Evolutionary conservation across 768 basidiomycete species (phyloP).

Genomic region (Cyclocybe cylindracea): DNA sequence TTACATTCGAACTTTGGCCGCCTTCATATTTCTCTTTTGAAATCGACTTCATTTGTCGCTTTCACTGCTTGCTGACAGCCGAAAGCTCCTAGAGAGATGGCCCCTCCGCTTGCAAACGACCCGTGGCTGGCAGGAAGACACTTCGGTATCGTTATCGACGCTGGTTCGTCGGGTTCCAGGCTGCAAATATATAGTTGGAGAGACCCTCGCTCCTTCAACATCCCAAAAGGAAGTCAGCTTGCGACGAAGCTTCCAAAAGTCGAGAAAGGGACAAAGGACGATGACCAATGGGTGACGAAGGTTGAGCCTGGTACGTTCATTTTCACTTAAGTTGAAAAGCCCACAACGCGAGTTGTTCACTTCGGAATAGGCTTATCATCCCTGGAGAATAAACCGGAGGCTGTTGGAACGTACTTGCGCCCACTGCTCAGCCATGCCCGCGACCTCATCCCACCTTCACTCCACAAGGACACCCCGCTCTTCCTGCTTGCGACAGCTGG

Average conservation of each 20-base stretch:
- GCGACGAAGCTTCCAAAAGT: slow-evolving; percentile 73
- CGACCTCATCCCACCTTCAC: slow-evolving; percentile 81
- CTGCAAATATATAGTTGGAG: slow-evolving; percentile 98
- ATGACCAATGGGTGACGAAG: slow-evolving; percentile 87
- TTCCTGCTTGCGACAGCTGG: slow-evolving; percentile 97
- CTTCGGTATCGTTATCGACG: slow-evolving; percentile 96
- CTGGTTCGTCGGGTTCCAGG: slow-evolving; percentile 95
- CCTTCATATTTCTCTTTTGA: background rate
- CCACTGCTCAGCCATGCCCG: slow-evolving; percentile 86
- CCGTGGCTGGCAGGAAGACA: slow-evolving; percentile 79
- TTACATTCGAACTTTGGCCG: slow-evolving; percentile 2
- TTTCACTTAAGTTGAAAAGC: background rate
- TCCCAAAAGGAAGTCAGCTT: slow-evolving; percentile 54
- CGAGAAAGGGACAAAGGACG: slow-evolving; percentile 83
- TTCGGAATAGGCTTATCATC: slow-evolving; percentile 76
- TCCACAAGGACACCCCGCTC: slow-evolving; percentile 82
- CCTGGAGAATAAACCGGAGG: slow-evolving; percentile 67
- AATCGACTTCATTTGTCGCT: background rate
- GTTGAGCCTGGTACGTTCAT: slow-evolving; percentile 86
- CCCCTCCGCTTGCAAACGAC: slow-evolving; percentile 69
- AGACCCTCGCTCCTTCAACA: slow-evolving; percentile 60
- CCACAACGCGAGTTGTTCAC: background rate
- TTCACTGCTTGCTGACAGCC: background rate
- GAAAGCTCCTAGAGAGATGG: slow-evolving; percentile 40
- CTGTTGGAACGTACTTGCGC: slow-evolving; percentile 72